Conservation (phyloP, 768 basidiomycete species). For the Tricholomella constricta region DNA sequence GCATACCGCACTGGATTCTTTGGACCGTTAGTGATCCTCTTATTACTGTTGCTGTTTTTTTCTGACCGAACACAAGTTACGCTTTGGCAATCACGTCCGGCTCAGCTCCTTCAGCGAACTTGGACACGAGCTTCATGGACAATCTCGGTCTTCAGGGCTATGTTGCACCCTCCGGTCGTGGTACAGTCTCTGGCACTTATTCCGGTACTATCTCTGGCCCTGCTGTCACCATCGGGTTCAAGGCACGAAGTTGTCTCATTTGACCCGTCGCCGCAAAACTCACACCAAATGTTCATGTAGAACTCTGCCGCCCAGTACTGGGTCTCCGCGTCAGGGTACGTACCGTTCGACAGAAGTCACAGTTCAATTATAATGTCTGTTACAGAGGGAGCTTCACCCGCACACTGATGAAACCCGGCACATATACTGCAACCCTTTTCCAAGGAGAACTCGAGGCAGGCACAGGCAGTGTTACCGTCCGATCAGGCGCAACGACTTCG, state of each 20-base stretch:
- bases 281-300: slow-evolving; percentile 17
- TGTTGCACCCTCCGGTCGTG: slow-evolving; percentile 44
- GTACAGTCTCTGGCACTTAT: slow-evolving; percentile 44
- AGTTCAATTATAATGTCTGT: not conserved
- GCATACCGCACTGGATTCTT: slow-evolving; percentile 47
- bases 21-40: slow-evolving; percentile 39
- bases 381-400: slow-evolving; percentile 43
- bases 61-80: slow-evolving; percentile 28
- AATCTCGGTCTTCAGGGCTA: slow-evolving; percentile 45
- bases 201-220: slow-evolving; percentile 43
- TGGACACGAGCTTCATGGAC: slow-evolving; percentile 48
- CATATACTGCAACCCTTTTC: slow-evolving; percentile 47
- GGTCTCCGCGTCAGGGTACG: slow-evolving; percentile 41
- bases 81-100: slow-evolving; percentile 46
- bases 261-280: not conserved
- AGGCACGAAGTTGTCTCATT: slow-evolving; percentile 23
- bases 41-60: not conserved
- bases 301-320: slow-evolving; percentile 51
- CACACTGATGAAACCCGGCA: slow-evolving; percentile 50
- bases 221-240: slow-evolving; percentile 44
- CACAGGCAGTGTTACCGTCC: slow-evolving; percentile 43
- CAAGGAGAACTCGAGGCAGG: slow-evolving; percentile 49
- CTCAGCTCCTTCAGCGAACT: slow-evolving; percentile 40
- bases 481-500: slow-evolving; percentile 38
- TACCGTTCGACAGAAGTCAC: not conserved